These are phyloP conservation scores for Hypoxylon sp. DNA, from an alignment of 2,329 filamentous ascomycete species.

Conservation along the genomic window DNA sequence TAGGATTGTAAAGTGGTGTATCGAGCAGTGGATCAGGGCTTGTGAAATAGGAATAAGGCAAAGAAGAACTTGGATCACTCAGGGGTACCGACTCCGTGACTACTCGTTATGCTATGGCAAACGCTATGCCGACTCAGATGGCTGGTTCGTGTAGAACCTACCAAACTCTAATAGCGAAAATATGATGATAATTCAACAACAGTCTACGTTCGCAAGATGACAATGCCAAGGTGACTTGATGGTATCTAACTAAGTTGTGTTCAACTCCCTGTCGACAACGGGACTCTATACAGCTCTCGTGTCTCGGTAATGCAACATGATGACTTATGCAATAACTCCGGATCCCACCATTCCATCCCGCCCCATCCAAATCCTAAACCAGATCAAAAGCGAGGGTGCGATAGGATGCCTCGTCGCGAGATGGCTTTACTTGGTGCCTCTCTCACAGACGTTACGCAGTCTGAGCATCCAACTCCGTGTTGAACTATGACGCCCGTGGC, in stretches of 20 bases:
- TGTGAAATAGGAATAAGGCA: constrained; percentile 5
- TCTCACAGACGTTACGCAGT: constrained; percentile 37
- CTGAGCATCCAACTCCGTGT: constrained; percentile 40
- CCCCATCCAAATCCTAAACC: constrained; percentile 33
- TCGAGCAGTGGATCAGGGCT: not conserved
- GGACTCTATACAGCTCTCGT: constrained; percentile 41
- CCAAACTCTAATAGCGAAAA: constrained; percentile 11
- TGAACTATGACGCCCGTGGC: constrained; percentile 31
- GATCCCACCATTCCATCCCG: constrained; percentile 44
- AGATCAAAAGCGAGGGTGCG: constrained; percentile 41
- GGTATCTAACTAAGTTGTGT: constrained; percentile 46
- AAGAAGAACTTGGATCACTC: constrained; percentile 1
- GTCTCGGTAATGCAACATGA: constrained; percentile 45
- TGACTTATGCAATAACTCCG: constrained; percentile 48
- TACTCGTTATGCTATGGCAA: constrained; percentile 1
- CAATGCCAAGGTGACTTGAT: constrained; percentile 36
- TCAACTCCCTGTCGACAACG: constrained; percentile 39
- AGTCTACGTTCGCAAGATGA: constrained; percentile 12
- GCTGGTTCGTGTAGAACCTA: not conserved
- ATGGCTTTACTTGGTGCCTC: constrained; percentile 9
- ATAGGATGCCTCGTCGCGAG: constrained; percentile 29
- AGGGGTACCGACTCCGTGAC: not conserved
- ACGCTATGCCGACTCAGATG: not conserved
- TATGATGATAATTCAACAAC: constrained; percentile 10
- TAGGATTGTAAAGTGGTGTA: not conserved